These are phyloP conservation scores for Paraglomus brasilianum DNA, from an alignment of 192 early-diverging fungal species.

Conservation along the genomic window DNA sequence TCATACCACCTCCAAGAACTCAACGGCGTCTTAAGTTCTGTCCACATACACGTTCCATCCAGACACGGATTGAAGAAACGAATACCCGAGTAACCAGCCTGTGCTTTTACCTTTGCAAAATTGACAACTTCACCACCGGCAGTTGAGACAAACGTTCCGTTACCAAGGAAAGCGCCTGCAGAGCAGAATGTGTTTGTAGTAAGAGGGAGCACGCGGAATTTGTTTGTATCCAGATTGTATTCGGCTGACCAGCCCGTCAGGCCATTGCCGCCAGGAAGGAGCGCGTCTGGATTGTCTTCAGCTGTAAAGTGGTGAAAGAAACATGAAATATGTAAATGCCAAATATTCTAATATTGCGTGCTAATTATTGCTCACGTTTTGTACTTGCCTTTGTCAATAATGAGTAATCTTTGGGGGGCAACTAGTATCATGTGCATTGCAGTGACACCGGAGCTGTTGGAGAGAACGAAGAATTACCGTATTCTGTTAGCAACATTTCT, in stretches of 20 bases:
- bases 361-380: not conserved
- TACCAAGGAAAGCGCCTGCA: constrained; percentile 49
- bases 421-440: constrained; percentile 52
- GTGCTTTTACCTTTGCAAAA: not conserved
- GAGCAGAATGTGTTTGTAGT: constrained; percentile 58
- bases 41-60: constrained; percentile 45
- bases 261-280: constrained; percentile 40
- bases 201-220: constrained; percentile 41
- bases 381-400: constrained; percentile 57
- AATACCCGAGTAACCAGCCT: constrained; percentile 43
- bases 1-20: constrained; percentile 53
- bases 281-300: constrained; percentile 45
- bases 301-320: constrained; percentile 24
- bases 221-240: constrained; percentile 48
- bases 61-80: constrained; percentile 48
- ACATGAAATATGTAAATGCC: not conserved
- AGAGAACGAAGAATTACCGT: too few relatives aligned
- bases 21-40: constrained; percentile 42
- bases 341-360: not conserved
- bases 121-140: constrained; percentile 43
- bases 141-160: constrained; percentile 52
- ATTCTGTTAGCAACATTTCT: too few relatives aligned
- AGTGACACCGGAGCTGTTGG: constrained; percentile 48
- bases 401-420: constrained; percentile 47
- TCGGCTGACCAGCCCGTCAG: constrained; percentile 43